phyloP scores from a whole-genome alignment of 345 rosid species.

The Linum trigynum region DNA sequence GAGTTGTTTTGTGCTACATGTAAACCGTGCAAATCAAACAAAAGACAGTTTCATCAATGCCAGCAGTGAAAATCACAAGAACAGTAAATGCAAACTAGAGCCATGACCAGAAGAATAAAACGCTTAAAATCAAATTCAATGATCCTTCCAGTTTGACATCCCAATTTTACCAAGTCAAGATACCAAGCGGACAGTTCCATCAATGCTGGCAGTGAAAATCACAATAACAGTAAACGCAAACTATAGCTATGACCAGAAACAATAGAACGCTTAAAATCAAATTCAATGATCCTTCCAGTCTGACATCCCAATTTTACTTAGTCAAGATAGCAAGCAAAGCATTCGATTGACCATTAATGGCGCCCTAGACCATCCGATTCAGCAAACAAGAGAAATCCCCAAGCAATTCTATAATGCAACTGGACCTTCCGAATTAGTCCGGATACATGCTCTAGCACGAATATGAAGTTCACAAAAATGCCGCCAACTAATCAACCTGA shows the following conservation, averaged over 20 bases:
- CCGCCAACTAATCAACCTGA: not conserved
- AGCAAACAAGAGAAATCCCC: not conserved
- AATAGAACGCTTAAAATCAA: not conserved
- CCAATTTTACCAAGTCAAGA: not conserved
- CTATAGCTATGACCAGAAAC: not conserved
- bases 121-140: not conserved
- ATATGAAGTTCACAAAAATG: not conserved
- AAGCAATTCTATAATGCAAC: not conserved
- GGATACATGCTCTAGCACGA: not conserved
- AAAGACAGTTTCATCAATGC: not conserved
- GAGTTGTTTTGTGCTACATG: slow-evolving; percentile 65
- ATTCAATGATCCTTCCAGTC: not conserved
- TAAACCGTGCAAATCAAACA: not conserved
- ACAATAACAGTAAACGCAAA: not conserved
- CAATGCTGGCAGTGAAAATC: not conserved
- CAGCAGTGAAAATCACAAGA: not conserved
- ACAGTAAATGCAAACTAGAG: not conserved
- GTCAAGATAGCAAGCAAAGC: not conserved
- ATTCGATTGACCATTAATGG: not conserved
- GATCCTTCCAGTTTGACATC: not conserved
- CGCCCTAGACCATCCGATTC: not conserved
- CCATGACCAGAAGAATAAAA: not conserved
- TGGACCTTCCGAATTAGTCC: not conserved
- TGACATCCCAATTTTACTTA: not conserved
- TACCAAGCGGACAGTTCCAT: not conserved